phyloP scores from a whole-genome alignment of 2,329 filamentous ascomycete genomes.

The Monosporascus sp. region DNA sequence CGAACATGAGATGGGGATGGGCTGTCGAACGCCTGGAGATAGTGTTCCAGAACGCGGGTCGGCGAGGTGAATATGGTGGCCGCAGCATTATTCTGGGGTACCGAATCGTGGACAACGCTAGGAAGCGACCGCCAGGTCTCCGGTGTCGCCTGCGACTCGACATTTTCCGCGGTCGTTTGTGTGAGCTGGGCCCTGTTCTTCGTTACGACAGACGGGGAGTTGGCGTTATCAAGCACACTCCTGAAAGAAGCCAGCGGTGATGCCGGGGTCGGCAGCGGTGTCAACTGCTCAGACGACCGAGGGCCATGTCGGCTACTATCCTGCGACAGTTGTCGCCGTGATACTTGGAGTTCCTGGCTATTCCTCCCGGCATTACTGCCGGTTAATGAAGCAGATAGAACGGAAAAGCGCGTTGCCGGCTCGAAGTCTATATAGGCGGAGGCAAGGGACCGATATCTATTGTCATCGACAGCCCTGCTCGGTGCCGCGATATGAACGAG shows the following conservation, averaged over 20 bases:
- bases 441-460: conserved; percentile 43
- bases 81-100: conserved; percentile 33
- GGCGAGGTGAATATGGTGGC: conserved; percentile 39
- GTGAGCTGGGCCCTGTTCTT: background rate
- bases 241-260: conserved; percentile 37
- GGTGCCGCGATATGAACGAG: conserved; percentile 52
- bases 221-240: conserved; percentile 39
- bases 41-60: conserved; percentile 44
- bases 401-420: conserved; percentile 16
- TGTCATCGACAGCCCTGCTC: conserved; percentile 42
- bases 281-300: conserved; percentile 6
- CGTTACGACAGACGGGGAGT: conserved; percentile 25
- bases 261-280: conserved; percentile 10
- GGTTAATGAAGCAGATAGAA: background rate
- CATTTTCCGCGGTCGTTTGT: conserved; percentile 1
- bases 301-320: conserved; percentile 2
- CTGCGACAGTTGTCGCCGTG: conserved; percentile 7
- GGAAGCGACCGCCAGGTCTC: conserved; percentile 38
- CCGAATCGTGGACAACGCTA: conserved; percentile 52
- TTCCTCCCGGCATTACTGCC: conserved; percentile 2
- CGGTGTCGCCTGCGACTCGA: conserved; percentile 17
- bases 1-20: conserved; percentile 12
- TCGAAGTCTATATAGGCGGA: conserved; percentile 46
- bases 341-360: background rate
- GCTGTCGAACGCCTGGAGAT: conserved; percentile 33